Conservation (phyloP, 768 basidiomycete species). For the Pulveroboletus sp. region DNA sequence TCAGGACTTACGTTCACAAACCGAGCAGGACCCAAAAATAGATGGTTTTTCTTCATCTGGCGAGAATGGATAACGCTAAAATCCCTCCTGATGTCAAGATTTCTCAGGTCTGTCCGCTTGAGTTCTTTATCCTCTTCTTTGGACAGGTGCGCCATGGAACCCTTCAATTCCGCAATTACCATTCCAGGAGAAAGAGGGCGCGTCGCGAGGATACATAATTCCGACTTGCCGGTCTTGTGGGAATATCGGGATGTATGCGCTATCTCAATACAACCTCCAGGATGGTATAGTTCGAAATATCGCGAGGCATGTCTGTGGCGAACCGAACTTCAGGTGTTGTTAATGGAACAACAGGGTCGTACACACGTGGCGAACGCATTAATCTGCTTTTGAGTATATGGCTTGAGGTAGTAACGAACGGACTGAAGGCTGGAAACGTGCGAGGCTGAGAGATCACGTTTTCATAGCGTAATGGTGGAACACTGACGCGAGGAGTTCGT, state of each 20-base stretch:
- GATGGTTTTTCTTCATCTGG: slow-evolving; percentile 88
- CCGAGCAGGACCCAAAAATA: slow-evolving; percentile 88
- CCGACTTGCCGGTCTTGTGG: slow-evolving; percentile 84
- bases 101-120: slow-evolving; percentile 73
- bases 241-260: slow-evolving; percentile 87
- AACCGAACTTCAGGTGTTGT: slow-evolving; percentile 27
- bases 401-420: slow-evolving; percentile 74
- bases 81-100: slow-evolving; percentile 74
- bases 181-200: slow-evolving; percentile 62
- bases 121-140: slow-evolving; percentile 85
- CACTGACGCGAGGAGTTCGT: slow-evolving; percentile 73
- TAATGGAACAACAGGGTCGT: slow-evolving; percentile 23
- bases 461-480: slow-evolving; percentile 12
- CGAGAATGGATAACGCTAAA: slow-evolving; percentile 91
- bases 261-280: slow-evolving; percentile 81
- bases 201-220: slow-evolving; percentile 84
- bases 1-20: slow-evolving; percentile 78
- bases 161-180: slow-evolving; percentile 84
- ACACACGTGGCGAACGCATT: slow-evolving; percentile 92
- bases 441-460: slow-evolving; percentile 16
- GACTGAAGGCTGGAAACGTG: slow-evolving; percentile 54
- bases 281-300: slow-evolving; percentile 85
- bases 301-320: slow-evolving; percentile 74
- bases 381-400: slow-evolving; percentile 79
- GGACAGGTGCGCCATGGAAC: slow-evolving; percentile 85